Evolutionary conservation across 1,139 yeast species (phyloP), one percentile per base, ranked within the genome.

Genomic region (Saccharomyces hybrid): DNA sequence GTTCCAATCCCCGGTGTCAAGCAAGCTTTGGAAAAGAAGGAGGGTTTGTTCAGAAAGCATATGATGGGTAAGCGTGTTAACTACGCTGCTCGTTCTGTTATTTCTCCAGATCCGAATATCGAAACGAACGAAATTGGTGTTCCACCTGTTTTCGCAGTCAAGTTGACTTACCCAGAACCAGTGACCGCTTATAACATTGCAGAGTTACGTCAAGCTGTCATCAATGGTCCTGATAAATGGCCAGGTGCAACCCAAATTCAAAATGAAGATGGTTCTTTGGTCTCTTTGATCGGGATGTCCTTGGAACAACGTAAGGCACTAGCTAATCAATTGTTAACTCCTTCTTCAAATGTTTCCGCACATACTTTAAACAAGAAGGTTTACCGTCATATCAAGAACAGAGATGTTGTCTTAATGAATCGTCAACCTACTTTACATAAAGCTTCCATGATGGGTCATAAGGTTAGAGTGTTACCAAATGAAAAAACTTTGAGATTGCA

Each of bases 41-140:
- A 95, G 75, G 99, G 99, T 71, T 79, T 93, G 63, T 93, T 93
- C 78, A 84, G 99, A 78, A 93, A 91, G 72, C 97, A 95, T 69
- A 93, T 95, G 99, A 95, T 95, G 99, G 99, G 99, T 72, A 95
- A 95, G 78, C 89, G 99, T 77, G 99, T 95, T 58, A 95, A 95
- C 71, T 91, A 88, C 67, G 98, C 99, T 58, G 99, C 99, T 52
- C 88, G 99, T 73, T 91, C 99, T 12, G 99, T 95, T 65, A 95
- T 95, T 74, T 91, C 99, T 5, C 99, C 99, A 3, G 99, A 95
- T 75, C 99, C 99, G 56, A 93, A 88, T 75, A 80, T 95, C 66
- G 99, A 93, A 75, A 93, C 99, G 16, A 88, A 91, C 70, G 97
- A 95, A 74, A 93, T 95, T 68, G 99, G 99, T 75, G 95, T 95